A percentile compares a stretch with the other conserved stretches of the same genome.
phyloP scores from a whole-genome alignment of 1,284 basidiomycete genomes.

The Afroboletus lepidellus region DNA sequence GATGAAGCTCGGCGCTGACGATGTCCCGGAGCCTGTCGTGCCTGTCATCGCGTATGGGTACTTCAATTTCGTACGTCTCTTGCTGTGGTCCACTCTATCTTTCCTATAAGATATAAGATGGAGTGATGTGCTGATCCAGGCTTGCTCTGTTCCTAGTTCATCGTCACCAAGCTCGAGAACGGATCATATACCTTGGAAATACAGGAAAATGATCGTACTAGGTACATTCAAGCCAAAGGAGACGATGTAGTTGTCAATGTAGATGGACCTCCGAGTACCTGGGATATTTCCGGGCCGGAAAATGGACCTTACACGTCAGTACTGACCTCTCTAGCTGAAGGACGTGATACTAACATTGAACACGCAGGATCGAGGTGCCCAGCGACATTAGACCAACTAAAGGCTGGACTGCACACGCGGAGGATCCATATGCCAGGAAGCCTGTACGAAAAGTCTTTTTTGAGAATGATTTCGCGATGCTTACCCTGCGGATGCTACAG shows the following conservation, averaged over 20 bases:
- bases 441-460: background rate
- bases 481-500: background rate
- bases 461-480: background rate
- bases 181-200: background rate
- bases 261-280: background rate
- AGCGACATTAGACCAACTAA: background rate
- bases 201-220: background rate
- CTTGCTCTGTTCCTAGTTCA: background rate
- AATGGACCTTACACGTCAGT: background rate
- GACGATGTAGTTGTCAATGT: background rate
- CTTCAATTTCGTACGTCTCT: background rate
- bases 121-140: background rate
- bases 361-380: background rate
- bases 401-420: background rate
- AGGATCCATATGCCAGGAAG: background rate
- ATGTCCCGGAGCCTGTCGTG: background rate
- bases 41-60: background rate
- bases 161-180: background rate
- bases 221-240: background rate
- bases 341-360: background rate
- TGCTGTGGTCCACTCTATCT: background rate
- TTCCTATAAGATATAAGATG: background rate
- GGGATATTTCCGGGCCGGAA: background rate
- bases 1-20: background rate
- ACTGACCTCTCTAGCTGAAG: background rate